These are phyloP conservation scores for Solanum tarapatanum DNA, from an alignment of 257 asterid genomes.

Conservation along the genomic window DNA sequence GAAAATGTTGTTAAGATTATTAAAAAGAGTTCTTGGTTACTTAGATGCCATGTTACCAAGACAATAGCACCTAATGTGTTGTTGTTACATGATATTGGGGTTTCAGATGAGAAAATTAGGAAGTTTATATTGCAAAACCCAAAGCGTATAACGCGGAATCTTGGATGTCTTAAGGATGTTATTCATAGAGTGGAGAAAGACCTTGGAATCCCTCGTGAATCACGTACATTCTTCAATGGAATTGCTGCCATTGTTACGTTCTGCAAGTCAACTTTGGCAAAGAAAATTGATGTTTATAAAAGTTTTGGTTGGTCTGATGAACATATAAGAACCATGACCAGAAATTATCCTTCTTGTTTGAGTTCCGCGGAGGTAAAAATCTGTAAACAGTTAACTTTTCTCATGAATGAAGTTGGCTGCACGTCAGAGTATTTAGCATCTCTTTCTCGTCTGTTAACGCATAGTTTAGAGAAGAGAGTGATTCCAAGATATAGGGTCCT, in stretches of 20 bases:
- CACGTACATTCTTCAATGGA: not conserved
- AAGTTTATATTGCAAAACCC: not conserved
- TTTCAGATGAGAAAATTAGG: not conserved
- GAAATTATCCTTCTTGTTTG: not conserved
- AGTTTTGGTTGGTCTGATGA: not conserved
- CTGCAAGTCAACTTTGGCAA: not conserved
- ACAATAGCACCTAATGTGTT: not conserved
- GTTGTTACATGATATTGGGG: not conserved
- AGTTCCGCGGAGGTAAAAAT: not conserved
- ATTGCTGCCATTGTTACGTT: not conserved
- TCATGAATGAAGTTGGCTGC: not conserved
- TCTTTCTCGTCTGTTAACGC: not conserved
- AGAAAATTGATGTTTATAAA: not conserved
- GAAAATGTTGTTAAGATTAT: not conserved
- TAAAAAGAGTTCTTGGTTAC: not conserved
- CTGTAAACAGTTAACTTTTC: not conserved
- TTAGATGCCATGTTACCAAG: not conserved
- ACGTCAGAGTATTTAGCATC: not conserved
- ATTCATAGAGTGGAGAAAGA: not conserved
- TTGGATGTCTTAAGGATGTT: not conserved
- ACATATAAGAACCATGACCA: not conserved
- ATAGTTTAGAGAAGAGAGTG: conserved; percentile 15
- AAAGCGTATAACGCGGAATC: not conserved
- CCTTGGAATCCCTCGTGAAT: conserved; percentile 1
- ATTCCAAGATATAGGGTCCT: conserved; percentile 8